These are phyloP conservation scores for Vanilla planifolia DNA, from an alignment of 106 monocot species.

Conservation along the genomic window DNA sequence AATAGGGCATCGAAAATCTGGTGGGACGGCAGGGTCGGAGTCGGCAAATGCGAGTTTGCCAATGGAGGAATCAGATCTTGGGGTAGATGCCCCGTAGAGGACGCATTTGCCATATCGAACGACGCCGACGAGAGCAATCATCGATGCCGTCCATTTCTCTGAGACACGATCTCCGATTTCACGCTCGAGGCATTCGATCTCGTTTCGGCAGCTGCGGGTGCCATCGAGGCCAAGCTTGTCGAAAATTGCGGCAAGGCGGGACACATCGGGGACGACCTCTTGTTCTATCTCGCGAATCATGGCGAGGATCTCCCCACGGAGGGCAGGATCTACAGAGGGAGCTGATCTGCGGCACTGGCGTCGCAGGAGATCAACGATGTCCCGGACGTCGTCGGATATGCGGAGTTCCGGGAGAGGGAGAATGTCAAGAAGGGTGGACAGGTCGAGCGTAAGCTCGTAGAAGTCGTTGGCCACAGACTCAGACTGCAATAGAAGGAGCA, in stretches of 20 bases:
- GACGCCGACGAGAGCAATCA: slow-evolving; percentile 56
- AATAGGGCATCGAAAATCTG: slow-evolving; percentile 78
- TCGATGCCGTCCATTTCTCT: slow-evolving; percentile 30
- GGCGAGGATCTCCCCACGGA: slow-evolving; percentile 34
- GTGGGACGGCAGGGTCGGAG: slow-evolving; percentile 26
- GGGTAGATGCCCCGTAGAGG: slow-evolving; percentile 7
- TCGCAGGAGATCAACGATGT: slow-evolving; percentile 39
- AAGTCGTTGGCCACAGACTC: slow-evolving; percentile 30
- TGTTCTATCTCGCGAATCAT: slow-evolving; percentile 50
- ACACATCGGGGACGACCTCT: slow-evolving; percentile 40
- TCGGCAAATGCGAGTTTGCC: slow-evolving; percentile 6
- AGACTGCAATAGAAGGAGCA: slow-evolving; percentile 35
- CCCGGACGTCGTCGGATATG: slow-evolving; percentile 36
- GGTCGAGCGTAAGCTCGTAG: slow-evolving; percentile 43
- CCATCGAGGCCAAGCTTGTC: slow-evolving; percentile 35
- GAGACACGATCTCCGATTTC: slow-evolving; percentile 61
- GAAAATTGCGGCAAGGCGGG: slow-evolving; percentile 38
- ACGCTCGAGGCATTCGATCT: slow-evolving; percentile 56
- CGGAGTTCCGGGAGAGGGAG: slow-evolving; percentile 38
- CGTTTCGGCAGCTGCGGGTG: slow-evolving; percentile 32
- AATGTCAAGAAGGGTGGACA: slow-evolving; percentile 51
- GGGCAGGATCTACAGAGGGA: slow-evolving; percentile 8
- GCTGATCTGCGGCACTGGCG: slow-evolving; percentile 39
- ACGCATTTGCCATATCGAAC: slow-evolving; percentile 29
- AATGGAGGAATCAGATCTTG: not conserved